These are phyloP conservation scores for Cutaneotrichosporon sp. DNA, from an alignment of 1,284 basidiomycete species.

Conservation along the genomic window DNA sequence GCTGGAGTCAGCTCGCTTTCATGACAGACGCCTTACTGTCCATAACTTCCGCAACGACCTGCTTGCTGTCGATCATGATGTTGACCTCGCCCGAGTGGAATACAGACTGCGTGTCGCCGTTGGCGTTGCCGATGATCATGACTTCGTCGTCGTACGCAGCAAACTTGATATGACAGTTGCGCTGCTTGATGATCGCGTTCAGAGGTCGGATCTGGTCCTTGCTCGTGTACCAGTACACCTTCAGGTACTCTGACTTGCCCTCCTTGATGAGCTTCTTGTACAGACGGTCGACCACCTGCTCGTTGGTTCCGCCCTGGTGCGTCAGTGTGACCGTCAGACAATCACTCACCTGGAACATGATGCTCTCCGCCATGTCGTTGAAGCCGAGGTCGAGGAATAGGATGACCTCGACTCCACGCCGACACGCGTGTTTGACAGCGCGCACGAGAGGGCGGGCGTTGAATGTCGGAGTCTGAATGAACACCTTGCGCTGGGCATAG, in stretches of 20 bases:
- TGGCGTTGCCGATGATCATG: constrained; percentile 63
- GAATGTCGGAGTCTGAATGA: constrained; percentile 74
- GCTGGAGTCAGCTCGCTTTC: constrained; percentile 39
- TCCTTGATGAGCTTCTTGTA: constrained; percentile 60
- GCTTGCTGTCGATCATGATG: constrained; percentile 66
- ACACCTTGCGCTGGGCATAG: constrained; percentile 67
- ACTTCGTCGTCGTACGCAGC: constrained; percentile 70
- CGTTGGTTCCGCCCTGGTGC: constrained; percentile 76
- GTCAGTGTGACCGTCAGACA: constrained; percentile 12
- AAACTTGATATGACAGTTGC: constrained; percentile 77
- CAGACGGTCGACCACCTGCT: constrained; percentile 67
- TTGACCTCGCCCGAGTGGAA: constrained; percentile 78
- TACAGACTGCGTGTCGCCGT: constrained; percentile 66
- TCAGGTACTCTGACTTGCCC: constrained; percentile 60
- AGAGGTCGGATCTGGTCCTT: constrained; percentile 67
- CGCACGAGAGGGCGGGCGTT: constrained; percentile 69
- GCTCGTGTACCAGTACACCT: constrained; percentile 63
- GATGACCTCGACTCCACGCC: constrained; percentile 66
- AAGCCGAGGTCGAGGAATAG: constrained; percentile 67
- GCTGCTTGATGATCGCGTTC: constrained; percentile 68
- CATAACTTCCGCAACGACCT: constrained; percentile 66
- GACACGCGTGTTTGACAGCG: constrained; percentile 65
- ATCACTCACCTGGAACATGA: constrained; percentile 15
- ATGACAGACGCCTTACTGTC: constrained; percentile 41
- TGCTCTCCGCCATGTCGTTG: constrained; percentile 62